phyloP scores from a whole-genome alignment of 1,284 basidiomycete species.

The Sanghuangporus weigelae region DNA sequence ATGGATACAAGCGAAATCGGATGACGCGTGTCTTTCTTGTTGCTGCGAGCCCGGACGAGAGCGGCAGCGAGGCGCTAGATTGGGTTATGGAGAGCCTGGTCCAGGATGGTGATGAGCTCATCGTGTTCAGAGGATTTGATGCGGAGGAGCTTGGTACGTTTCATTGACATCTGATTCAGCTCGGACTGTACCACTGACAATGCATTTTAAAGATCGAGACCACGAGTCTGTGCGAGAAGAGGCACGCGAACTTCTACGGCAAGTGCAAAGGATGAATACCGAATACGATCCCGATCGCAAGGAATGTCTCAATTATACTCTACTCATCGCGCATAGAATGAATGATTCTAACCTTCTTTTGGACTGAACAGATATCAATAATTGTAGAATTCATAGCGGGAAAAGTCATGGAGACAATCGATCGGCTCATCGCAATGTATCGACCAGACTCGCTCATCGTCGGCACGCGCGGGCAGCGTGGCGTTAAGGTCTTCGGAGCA shows the following conservation, averaged over 20 bases:
- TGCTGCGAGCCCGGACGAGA: slow-evolving; percentile 86
- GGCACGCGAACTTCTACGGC: slow-evolving; percentile 78
- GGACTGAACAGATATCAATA: slow-evolving; percentile 64
- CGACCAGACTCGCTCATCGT: slow-evolving; percentile 93
- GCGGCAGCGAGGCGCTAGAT: slow-evolving; percentile 78
- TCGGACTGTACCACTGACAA: too few relatives aligned
- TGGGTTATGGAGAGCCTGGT: slow-evolving; percentile 85
- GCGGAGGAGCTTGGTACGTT: slow-evolving; percentile 70
- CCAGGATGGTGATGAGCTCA: slow-evolving; percentile 92
- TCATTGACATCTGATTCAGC: slow-evolving; percentile 1
- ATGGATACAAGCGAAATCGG: slow-evolving; percentile 74
- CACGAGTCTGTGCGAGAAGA: slow-evolving; percentile 86
- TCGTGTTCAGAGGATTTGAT: slow-evolving; percentile 89
- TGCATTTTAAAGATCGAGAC: slow-evolving; percentile 68
- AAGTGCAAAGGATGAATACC: slow-evolving; percentile 76
- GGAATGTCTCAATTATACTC: slow-evolving; percentile 31
- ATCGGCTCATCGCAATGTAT: slow-evolving; percentile 91
- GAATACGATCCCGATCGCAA: slow-evolving; percentile 78
- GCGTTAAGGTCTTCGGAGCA: slow-evolving; percentile 50
- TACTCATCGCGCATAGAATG: neutral
- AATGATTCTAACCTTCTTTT: neutral
- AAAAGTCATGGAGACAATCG: slow-evolving; percentile 82
- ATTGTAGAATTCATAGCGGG: slow-evolving; percentile 95
- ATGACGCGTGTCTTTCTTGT: slow-evolving; percentile 89
- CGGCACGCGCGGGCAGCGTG: slow-evolving; percentile 77